These are phyloP conservation scores for Globisporangium spinosum DNA, from an alignment of 352 stramenopile species.

Conservation along the genomic window DNA sequence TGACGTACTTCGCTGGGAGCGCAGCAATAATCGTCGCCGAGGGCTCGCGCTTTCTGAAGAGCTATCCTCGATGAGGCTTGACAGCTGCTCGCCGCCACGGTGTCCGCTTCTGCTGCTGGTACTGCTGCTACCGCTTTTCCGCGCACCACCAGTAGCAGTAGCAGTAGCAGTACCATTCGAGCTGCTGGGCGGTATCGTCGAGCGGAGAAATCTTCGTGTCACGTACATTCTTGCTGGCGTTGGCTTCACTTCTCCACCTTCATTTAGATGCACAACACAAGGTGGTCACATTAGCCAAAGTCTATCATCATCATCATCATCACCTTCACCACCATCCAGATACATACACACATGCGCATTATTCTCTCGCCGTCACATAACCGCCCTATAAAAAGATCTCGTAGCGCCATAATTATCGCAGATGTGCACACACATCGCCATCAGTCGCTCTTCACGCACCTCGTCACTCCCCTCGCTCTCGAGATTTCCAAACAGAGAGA, in stretches of 20 bases:
- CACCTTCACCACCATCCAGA: not conserved
- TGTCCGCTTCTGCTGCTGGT: not conserved
- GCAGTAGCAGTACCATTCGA: not conserved
- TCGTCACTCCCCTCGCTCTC: not conserved
- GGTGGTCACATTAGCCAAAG: not conserved
- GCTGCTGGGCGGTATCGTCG: constrained; percentile 32
- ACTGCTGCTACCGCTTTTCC: not conserved
- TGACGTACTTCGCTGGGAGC: not conserved
- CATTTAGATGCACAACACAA: not conserved
- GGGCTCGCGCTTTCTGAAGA: constrained; percentile 4
- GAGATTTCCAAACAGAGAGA: not conserved
- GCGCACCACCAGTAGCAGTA: not conserved
- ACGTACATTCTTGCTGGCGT: constrained; percentile 44
- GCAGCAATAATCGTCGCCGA: constrained; percentile 3
- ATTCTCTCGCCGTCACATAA: constrained; percentile 6
- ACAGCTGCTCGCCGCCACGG: not conserved
- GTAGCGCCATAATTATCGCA: not conserved
- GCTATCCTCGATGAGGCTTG: not conserved
- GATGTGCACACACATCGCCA: not conserved
- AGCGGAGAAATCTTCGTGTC: constrained; percentile 54
- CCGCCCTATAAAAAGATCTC: constrained; percentile 20
- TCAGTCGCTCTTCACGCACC: not conserved
- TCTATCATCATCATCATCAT: not conserved
- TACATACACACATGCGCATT: not conserved
- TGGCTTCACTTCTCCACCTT: too few species aligned